These are phyloP conservation scores for Heterobasidion irregulare DNA, from an alignment of 1,284 basidiomycete species.

Conservation along the genomic window DNA sequence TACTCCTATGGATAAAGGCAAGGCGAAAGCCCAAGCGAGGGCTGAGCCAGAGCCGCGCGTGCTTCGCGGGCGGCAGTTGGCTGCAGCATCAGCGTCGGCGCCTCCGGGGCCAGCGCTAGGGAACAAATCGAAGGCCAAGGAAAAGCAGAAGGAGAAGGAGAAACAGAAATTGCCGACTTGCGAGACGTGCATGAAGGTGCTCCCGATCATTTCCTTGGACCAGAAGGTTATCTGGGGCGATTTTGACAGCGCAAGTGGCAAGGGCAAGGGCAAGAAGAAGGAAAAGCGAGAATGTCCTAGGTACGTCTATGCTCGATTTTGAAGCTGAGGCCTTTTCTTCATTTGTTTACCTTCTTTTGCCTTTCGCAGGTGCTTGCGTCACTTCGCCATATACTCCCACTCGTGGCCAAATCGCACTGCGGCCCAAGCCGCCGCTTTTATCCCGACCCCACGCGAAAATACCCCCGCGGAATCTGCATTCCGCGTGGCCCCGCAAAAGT, in stretches of 20 bases:
- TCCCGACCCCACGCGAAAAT: constrained; percentile 43
- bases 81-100: neutral
- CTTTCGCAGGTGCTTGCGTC: constrained; percentile 57
- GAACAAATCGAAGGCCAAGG: constrained; percentile 14
- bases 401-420: constrained; percentile 61
- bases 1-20: constrained; percentile 7
- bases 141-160: constrained; percentile 6
- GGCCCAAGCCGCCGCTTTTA: constrained; percentile 34
- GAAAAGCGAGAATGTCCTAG: constrained; percentile 63
- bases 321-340: constrained; percentile 9
- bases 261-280: constrained; percentile 41
- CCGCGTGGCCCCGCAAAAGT: constrained; percentile 40
- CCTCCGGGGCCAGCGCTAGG: neutral
- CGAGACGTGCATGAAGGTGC: constrained; percentile 53
- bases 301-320: constrained; percentile 29
- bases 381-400: constrained; percentile 62
- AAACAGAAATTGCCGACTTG: constrained; percentile 43
- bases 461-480: constrained; percentile 30
- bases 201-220: constrained; percentile 68
- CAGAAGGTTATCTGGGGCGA: constrained; percentile 66
- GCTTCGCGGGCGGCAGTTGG: constrained; percentile 16
- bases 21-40: constrained; percentile 16
- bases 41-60: constrained; percentile 15
- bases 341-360: constrained; percentile 3
- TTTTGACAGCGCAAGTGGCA: constrained; percentile 35